Evolutionary conservation across 176 grass and related monocot species (phyloP), one percentile per base, ranked within the genome.

Genomic region (Carex cristatella): DNA sequence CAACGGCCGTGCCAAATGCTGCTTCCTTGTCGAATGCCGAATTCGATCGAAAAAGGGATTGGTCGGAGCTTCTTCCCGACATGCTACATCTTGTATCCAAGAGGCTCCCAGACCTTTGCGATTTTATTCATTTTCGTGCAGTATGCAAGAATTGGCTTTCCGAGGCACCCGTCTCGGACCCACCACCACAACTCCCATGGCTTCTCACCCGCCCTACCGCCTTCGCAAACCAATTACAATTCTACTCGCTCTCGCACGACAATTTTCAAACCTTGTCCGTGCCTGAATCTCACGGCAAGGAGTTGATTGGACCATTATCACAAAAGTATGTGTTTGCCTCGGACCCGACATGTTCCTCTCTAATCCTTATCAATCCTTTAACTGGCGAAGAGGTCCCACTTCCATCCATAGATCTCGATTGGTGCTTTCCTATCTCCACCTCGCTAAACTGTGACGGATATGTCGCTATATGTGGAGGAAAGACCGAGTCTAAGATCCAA

Each of bases 21-120:
- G 44, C 11, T 63, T 30, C 61, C 28, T 18, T 32, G 10, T 57
- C 53, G 2, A 37, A 79, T 37, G 30, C 0, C 5, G 13, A 56
- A 33, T 8, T 33, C 2, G 14, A 35, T 13, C 1, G 18, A 33
- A 14, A 58, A 33, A 79, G 23, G 59, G 27, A 51, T 54, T 83
- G 81, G 81, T 83, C 81, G 31, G 63, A 83, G 2, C 81, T 83
- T 54, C 81, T 54, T 5, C 62, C 81, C 28, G 14, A 83, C 15
- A 12, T 83, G 1, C 19, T 83, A 7, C 13, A 37, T 33, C 46
- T 54, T 10, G 10, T 83, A 27, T 69, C 81, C 12, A 69, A 56
- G 6, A 69, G 49, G 14, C 81, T 83, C 42, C 61, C 81, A 0
- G 42, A 64, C 18, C 63, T 83, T 31, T 32, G 4, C 2, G 81